These are phyloP conservation scores for Cercospora berteroae DNA, from an alignment of 2,329 filamentous ascomycete genomes.

Conservation along the genomic window DNA sequence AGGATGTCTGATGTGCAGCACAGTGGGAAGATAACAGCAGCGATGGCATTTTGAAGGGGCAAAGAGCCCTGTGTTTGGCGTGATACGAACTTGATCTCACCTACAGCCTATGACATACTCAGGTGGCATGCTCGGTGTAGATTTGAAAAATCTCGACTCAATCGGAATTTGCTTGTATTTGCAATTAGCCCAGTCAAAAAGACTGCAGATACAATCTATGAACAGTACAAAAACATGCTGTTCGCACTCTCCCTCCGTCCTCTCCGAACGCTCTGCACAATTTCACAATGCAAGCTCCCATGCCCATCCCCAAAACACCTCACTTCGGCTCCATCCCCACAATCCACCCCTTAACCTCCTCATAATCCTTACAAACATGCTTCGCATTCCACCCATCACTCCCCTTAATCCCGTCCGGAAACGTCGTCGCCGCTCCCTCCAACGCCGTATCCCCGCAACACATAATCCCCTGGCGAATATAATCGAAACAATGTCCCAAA, in stretches of 20 bases:
- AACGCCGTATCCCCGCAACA: slow-evolving; percentile 17
- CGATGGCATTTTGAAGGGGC: no score
- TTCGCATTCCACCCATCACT: slow-evolving; percentile 16
- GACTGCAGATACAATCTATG: not conserved
- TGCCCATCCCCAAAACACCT: no score
- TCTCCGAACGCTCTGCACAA: no score
- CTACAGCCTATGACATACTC: no score
- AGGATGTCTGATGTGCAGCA: not conserved
- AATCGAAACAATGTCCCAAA: slow-evolving; percentile 16
- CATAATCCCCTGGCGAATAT: slow-evolving; percentile 17
- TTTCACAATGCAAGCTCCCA: no score
- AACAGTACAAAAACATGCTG: not conserved
- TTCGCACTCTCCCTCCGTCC: no score
- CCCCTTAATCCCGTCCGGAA: slow-evolving; percentile 15
- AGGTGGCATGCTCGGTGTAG: no score
- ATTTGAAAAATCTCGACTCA: no score
- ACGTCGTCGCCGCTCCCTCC: slow-evolving; percentile 15
- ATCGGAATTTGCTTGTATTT: not conserved
- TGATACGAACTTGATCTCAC: not conserved
- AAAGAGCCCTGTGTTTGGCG: not conserved
- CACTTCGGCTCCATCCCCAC: not conserved
- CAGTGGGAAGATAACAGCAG: no score
- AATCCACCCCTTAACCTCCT: slow-evolving; percentile 14
- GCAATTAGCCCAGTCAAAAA: not conserved
- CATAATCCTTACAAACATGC: slow-evolving; percentile 16